A percentile compares a stretch with the other conserved stretches of the same genome.
These are phyloP conservation scores for Candida coquimbonensis DNA, from an alignment of 805 yeast genomes.

Conservation along the genomic window DNA sequence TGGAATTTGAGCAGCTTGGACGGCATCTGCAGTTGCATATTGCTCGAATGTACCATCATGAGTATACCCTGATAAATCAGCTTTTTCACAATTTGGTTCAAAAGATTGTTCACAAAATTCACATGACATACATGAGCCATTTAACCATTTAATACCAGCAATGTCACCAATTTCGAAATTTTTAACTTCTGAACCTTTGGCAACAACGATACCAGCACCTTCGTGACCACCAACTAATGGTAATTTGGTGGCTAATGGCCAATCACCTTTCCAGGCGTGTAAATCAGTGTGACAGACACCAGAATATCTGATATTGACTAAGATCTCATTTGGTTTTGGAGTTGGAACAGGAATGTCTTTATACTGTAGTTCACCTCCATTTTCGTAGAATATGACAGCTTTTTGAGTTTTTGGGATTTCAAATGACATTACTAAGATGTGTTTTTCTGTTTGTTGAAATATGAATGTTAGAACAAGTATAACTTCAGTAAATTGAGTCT, in stretches of 20 bases:
- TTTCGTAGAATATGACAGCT: slow-evolving; percentile 41
- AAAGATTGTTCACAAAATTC: slow-evolving; percentile 60
- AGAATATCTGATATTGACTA: slow-evolving; percentile 50
- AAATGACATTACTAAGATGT: background rate
- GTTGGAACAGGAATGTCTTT: slow-evolving; percentile 45
- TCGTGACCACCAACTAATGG: slow-evolving; percentile 69
- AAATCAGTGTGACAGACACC: slow-evolving; percentile 64
- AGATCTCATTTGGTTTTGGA: slow-evolving; percentile 47
- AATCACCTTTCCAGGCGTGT: slow-evolving; percentile 50
- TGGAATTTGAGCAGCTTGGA: slow-evolving; percentile 55
- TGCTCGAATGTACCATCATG: slow-evolving; percentile 79
- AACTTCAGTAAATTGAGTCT: too few relatives aligned
- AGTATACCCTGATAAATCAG: slow-evolving; percentile 62
- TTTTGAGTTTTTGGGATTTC: slow-evolving; percentile 37
- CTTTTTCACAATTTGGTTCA: slow-evolving; percentile 30
- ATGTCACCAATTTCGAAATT: slow-evolving; percentile 56
- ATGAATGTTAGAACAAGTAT: too few relatives aligned
- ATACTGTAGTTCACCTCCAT: slow-evolving; percentile 40
- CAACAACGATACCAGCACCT: slow-evolving; percentile 67
- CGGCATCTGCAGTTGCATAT: slow-evolving; percentile 56
- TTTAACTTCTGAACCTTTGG: slow-evolving; percentile 47
- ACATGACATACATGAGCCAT: slow-evolving; percentile 58
- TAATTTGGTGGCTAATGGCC: slow-evolving; percentile 48
- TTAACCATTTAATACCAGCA: slow-evolving; percentile 66
- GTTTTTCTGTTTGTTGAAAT: too few relatives aligned